Conservation (phyloP, 2,329 filamentous ascomycete genomes). For the Penicillium sumatraense region DNA sequence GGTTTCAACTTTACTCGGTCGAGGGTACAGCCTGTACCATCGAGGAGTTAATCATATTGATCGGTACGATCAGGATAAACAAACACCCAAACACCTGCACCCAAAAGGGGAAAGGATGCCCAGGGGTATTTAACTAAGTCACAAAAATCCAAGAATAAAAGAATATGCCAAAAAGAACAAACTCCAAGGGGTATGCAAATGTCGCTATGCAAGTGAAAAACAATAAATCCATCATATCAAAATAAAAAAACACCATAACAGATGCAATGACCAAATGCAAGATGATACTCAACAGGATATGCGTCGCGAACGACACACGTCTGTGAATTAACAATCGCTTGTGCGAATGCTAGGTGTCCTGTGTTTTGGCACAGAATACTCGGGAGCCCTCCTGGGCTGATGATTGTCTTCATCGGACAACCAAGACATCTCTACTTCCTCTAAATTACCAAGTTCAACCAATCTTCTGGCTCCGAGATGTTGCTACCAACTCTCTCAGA, state of each 20-base stretch:
- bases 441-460: background rate
- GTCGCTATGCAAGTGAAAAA: background rate
- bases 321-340: background rate
- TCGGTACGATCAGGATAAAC: constrained; percentile 7
- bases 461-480: background rate
- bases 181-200: constrained; percentile 6
- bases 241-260: constrained; percentile 5
- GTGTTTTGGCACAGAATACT: background rate
- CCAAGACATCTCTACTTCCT: background rate
- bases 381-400: background rate
- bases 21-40: constrained; percentile 25
- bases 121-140: constrained; percentile 22
- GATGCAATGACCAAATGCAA: constrained; percentile 10
- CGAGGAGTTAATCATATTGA: constrained; percentile 28
- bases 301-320: background rate
- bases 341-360: background rate
- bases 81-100: constrained; percentile 12
- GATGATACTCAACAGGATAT: background rate
- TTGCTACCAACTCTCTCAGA: background rate
- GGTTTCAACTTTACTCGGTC: constrained; percentile 22
- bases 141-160: constrained; percentile 5
- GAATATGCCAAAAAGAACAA: constrained; percentile 10
- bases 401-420: background rate
- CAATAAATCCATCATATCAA: background rate
- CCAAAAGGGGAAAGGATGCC: constrained; percentile 11